Base-by-base conservation (phyloP, 1,139 yeast genomes). In the Eremothecium coryli region DNA sequence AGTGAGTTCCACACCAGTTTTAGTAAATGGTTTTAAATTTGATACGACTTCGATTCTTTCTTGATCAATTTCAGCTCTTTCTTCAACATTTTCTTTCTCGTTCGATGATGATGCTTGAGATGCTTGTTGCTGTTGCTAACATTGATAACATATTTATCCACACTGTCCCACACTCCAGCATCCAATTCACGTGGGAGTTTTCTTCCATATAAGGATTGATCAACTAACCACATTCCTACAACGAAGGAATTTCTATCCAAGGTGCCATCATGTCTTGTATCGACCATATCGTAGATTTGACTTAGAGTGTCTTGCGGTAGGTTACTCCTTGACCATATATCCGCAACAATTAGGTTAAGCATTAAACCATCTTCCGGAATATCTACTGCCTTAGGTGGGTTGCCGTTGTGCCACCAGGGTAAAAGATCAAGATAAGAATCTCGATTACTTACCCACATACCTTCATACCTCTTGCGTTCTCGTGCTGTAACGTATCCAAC, bases 141-240 rank as follows among this genome's bases (percentile, higher is more conserved):
- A 31, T 53, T 46, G 37, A 60, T 52, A 18, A 49, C 46, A 34
- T 48, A 48, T 42, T 45, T 65, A 28, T 73, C 76, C 23, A 76
- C 71, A 56, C 84, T 77, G 26, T 68, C 68, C 90, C 90, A 81
- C 1, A 80, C 73, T 27, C 63, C 62, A 9, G 65, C 67, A 46
- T 67, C 71, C 3, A 81, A 71, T 23, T 61, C 61, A 44, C 72
- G 70, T 0, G 97, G 96, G 33, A 90, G 63, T 56, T 90, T 90
- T 24, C 95, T 67, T 0, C 97, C 97, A 53, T 88, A 90, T n/a
- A 88, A 65, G 51, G 95, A 82, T 56, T 88, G 97, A 57, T 88
- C 97, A 1, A 88, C 90, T 5, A 85, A 61, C 97, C 97, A 88
- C 84, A 82, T 85, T 0, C 95, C 98, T 10, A 86, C 93, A 26